Conservation (phyloP, 108 stramenopile genomes). For the Aurantiochytrium sp. region DNA sequence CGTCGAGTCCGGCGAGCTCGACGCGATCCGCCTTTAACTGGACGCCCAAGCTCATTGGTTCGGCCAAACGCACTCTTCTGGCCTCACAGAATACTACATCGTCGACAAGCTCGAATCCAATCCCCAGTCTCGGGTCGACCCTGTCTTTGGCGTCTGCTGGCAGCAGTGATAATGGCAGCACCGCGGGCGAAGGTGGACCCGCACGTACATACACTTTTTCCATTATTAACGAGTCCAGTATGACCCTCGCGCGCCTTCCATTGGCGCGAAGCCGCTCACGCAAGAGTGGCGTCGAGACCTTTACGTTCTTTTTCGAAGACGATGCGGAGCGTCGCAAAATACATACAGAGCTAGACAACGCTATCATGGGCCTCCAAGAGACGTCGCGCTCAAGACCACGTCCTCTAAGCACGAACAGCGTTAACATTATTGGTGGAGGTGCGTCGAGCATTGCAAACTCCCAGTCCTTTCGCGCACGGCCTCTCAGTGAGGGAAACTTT, state of each 20-base stretch:
- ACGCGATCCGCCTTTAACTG: neutral
- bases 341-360: neutral
- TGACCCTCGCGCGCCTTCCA: neutral
- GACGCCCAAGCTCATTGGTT: neutral
- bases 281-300: neutral
- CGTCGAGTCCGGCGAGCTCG: neutral
- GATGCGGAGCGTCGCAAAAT: neutral
- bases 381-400: neutral
- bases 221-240: neutral
- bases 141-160: too few relatives aligned
- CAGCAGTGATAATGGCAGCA: too few relatives aligned
- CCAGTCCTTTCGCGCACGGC: neutral
- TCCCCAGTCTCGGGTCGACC: too few relatives aligned
- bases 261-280: neutral
- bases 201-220: neutral
- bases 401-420: neutral
- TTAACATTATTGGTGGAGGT: neutral
- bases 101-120: too few relatives aligned
- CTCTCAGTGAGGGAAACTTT: neutral
- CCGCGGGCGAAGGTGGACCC: too few relatives aligned
- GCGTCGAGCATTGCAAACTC: neutral
- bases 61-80: neutral
- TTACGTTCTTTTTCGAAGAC: neutral
- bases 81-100: too few relatives aligned
- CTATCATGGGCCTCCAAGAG: neutral